Evolutionary conservation across 2,329 filamentous ascomycete genomes (phyloP), one percentile per base, ranked within the genome.

Genomic region (Claviceps maximensis): DNA sequence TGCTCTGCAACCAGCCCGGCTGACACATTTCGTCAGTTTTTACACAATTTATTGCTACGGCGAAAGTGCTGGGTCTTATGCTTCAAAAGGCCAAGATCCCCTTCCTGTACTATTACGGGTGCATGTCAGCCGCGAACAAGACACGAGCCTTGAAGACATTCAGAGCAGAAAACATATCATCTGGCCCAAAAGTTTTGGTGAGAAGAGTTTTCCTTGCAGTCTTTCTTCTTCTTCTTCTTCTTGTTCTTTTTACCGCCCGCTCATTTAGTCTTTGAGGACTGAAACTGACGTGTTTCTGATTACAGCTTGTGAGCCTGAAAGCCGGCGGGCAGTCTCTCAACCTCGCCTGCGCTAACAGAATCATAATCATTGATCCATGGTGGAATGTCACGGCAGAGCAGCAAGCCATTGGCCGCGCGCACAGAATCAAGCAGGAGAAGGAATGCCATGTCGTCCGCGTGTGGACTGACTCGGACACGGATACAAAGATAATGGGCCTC

Each of bases 341-440:
- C 42, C 54, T 76, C 0, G 67, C 62, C 0, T 63, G 56, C 2
- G 73, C 72, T 1, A 80, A 78, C 48, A 72, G 77, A 3, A 74
- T 79, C 23, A 78, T 82, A 21, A 65, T 77, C 0, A 50, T 78
- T 0, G 78, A 83, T 33, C 65, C 71, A 0, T 82, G 78, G 77
- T 88, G 80, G 79, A 87, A 87, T 53, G 65, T 65, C 1, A 70
- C 74, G 0, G 64, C 72, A 0, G 82, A 88, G 58, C 68, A 80
- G n/a, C 85, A 88, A 59, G 82, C 78, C 0, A 74, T 75, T 41
- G 69, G 69, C 1, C 76, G 86, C 0, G 77, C 87, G 0, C 78
- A 77, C 58, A 74, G 86, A 5, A 80, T 83, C 2, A 84, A 84
- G 0, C 86, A 91, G 57, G 56, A 61, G 0, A 77, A 82, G 44